Conservation (phyloP, 345 rosid species). For the Erodium maritimum region DNA sequence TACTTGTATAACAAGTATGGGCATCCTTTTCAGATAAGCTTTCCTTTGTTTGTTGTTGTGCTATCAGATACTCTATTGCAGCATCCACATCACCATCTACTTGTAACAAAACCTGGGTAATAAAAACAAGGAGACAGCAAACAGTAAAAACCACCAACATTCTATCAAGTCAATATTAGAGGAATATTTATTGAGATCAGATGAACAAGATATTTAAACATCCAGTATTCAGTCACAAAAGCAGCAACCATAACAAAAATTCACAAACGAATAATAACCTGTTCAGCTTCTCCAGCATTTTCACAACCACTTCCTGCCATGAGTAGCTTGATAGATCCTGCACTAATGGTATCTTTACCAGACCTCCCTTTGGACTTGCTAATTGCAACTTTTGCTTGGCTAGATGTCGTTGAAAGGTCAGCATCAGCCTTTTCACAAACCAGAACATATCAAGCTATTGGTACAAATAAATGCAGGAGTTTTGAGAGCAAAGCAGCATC, state of each 20-base stretch:
- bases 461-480: neutral
- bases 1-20: slow-evolving; percentile 19
- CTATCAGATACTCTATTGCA: slow-evolving; percentile 68
- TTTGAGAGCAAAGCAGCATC: slow-evolving; percentile 4
- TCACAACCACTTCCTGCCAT: slow-evolving; percentile 75
- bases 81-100: slow-evolving; percentile 76
- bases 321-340: slow-evolving; percentile 54
- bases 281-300: slow-evolving; percentile 49
- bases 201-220: neutral
- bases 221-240: neutral
- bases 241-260: neutral
- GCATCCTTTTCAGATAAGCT: slow-evolving; percentile 20
- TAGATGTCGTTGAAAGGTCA: slow-evolving; percentile 61
- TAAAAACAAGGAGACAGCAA: slow-evolving; percentile 6
- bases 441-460: slow-evolving; percentile 32
- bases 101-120: slow-evolving; percentile 53
- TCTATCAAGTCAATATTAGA: neutral
- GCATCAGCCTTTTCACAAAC: slow-evolving; percentile 80
- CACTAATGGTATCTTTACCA: slow-evolving; percentile 21
- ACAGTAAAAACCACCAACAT: neutral
- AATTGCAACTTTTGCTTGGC: slow-evolving; percentile 44
- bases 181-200: neutral
- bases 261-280: slow-evolving; percentile 24
- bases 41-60: slow-evolving; percentile 44
- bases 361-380: slow-evolving; percentile 34